Evolutionary conservation across 2,329 filamentous ascomycete genomes (phyloP).

Genomic region (Aspergillus tubingensis): DNA sequence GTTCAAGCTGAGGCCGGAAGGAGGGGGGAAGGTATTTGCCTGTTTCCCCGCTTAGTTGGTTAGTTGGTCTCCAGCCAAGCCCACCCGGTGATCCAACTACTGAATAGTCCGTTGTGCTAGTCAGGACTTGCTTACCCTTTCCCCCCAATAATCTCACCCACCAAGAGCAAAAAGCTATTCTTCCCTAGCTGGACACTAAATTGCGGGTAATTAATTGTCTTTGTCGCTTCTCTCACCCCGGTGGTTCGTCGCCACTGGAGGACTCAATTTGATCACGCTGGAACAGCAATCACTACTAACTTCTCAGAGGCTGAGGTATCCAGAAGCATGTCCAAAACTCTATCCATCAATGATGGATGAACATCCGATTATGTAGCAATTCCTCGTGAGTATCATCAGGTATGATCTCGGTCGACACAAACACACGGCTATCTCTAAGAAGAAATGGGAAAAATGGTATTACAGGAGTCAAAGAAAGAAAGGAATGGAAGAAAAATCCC

Average conservation of each 20-base stretch:
- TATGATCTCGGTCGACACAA: conserved; percentile 14
- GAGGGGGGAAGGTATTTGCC: neutral
- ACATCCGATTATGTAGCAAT: conserved; percentile 16
- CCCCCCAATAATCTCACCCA: too few species aligned
- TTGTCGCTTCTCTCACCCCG: too few species aligned
- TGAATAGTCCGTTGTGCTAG: too few species aligned
- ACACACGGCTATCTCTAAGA: conserved; percentile 10
- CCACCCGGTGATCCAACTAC: too few species aligned
- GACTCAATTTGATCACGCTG: neutral
- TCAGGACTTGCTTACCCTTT: too few species aligned
- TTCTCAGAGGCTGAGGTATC: neutral
- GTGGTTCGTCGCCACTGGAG: too few species aligned
- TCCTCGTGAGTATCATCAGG: conserved; percentile 26
- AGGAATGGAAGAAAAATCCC: conserved; percentile 8
- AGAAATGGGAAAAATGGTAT: conserved; percentile 10
- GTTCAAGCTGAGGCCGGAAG: neutral
- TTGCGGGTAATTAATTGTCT: too few species aligned
- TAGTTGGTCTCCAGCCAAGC: too few species aligned
- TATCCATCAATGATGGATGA: conserved; percentile 8
- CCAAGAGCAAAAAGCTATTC: too few species aligned
- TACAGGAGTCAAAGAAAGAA: conserved; percentile 8
- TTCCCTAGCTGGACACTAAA: too few species aligned
- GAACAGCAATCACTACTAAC: neutral
- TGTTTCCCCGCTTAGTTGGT: too few species aligned
- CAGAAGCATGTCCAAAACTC: neutral